Percentiles rank a stretch among this genome's conserved stretches.
These are phyloP conservation scores for Cladobotryum mycophilum DNA, from an alignment of 2,329 filamentous ascomycete species.

Conservation along the genomic window DNA sequence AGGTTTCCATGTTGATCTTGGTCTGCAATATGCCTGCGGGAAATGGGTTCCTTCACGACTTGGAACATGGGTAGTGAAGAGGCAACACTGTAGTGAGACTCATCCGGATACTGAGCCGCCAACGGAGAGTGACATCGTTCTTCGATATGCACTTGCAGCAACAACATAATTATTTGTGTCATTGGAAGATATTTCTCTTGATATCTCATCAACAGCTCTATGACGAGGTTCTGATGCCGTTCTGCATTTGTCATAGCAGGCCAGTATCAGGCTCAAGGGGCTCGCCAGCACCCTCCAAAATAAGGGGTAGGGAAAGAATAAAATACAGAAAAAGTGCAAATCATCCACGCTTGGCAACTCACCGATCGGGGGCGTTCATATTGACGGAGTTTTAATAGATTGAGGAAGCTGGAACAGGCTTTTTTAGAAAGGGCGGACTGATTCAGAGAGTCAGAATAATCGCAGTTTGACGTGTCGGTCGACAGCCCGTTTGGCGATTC, in stretches of 20 bases:
- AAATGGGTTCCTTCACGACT: too few relatives aligned
- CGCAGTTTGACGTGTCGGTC: not conserved
- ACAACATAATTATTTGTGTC: not conserved
- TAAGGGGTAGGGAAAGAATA: too few relatives aligned
- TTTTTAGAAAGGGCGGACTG: not conserved
- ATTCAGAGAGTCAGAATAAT: not conserved
- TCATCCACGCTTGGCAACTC: slow-evolving; percentile 20
- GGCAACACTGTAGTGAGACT: too few relatives aligned
- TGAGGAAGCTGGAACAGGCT: not conserved
- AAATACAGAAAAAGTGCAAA: not conserved
- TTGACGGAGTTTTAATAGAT: slow-evolving; percentile 14
- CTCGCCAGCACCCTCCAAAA: too few relatives aligned
- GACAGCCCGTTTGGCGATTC: not conserved
- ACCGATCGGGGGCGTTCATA: slow-evolving; percentile 55
- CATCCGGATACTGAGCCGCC: not conserved
- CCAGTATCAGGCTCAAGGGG: too few relatives aligned
- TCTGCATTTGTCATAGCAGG: too few relatives aligned
- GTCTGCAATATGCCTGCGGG: too few relatives aligned
- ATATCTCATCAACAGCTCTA: too few relatives aligned
- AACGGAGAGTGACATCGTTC: not conserved
- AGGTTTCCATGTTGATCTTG: too few relatives aligned
- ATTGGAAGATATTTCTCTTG: too few relatives aligned
- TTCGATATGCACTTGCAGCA: slow-evolving; percentile 3
- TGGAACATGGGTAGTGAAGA: too few relatives aligned
- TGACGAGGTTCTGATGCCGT: too few relatives aligned